Evolutionary conservation across 2,329 filamentous ascomycete species (phyloP).

Genomic region (Aspergillus jensenii): DNA sequence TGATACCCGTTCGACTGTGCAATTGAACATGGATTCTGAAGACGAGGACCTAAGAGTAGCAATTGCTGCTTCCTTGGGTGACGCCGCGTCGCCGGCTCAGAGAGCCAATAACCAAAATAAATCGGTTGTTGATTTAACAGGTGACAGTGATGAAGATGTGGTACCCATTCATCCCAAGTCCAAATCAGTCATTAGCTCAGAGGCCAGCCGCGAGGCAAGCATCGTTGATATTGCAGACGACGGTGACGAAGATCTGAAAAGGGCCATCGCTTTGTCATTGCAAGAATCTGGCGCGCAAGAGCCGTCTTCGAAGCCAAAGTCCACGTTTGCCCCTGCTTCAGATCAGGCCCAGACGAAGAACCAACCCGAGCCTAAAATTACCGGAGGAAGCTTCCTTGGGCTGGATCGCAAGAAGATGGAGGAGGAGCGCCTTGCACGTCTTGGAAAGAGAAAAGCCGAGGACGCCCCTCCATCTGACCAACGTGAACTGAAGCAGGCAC

Average conservation of each 20-base stretch:
- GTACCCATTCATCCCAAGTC: background rate
- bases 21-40: conserved; percentile 9
- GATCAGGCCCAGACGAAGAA: background rate
- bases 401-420: conserved; percentile 84
- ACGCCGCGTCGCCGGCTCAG: conserved; percentile 3
- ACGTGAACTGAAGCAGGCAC: conserved; percentile 26
- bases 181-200: conserved; percentile 3
- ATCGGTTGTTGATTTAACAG: conserved; percentile 35
- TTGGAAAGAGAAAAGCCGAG: conserved; percentile 57
- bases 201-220: conserved; percentile 2
- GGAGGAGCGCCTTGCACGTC: conserved; percentile 71
- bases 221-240: conserved; percentile 13
- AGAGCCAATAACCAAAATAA: background rate
- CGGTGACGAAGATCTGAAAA: conserved; percentile 36
- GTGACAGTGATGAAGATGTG: conserved; percentile 5
- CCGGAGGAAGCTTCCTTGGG: conserved; percentile 44
- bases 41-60: conserved; percentile 19
- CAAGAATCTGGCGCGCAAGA: conserved; percentile 20
- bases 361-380: background rate
- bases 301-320: background rate
- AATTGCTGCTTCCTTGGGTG: conserved; percentile 23
- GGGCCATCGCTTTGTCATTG: conserved; percentile 36
- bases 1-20: background rate
- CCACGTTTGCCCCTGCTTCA: background rate
- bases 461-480: conserved; percentile 28